Evolutionary conservation across 371 early-diverging fungal species (phyloP).

Genomic region (Nosema muscidifuracis): DNA sequence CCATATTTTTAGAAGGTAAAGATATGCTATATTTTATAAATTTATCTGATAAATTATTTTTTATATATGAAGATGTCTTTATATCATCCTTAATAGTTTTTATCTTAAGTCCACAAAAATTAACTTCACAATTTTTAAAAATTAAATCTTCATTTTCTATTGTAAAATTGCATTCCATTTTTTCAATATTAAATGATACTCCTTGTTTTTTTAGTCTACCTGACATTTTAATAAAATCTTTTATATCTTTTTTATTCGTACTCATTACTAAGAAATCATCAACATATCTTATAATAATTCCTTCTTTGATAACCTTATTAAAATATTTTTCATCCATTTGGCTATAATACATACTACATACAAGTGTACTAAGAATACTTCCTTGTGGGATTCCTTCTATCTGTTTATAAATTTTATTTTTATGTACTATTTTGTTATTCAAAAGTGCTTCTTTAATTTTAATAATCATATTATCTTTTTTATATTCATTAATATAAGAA

Average conservation of each 20-base stretch:
- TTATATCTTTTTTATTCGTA: constrained; percentile 30
- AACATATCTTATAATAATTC: constrained; percentile 45
- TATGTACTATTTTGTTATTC: constrained; percentile 26
- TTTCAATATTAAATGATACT: constrained; percentile 36
- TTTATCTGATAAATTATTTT: constrained; percentile 6
- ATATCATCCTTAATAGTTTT: neutral
- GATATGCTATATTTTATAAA: constrained; percentile 23
- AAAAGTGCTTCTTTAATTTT: constrained; percentile 14
- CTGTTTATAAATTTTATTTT: constrained; percentile 35
- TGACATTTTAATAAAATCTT: constrained; percentile 23
- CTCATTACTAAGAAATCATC: constrained; percentile 56
- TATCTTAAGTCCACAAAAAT: constrained; percentile 52
- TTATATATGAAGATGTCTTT: neutral
- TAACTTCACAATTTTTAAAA: constrained; percentile 9
- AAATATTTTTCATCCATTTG: constrained; percentile 46
- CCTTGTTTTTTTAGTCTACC: constrained; percentile 23
- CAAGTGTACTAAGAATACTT: constrained; percentile 40
- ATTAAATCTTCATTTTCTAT: neutral
- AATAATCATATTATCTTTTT: constrained; percentile 17
- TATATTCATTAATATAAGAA: constrained; percentile 4
- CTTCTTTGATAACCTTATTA: constrained; percentile 38
- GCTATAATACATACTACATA: constrained; percentile 46
- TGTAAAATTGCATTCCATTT: constrained; percentile 51
- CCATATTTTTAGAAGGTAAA: constrained; percentile 10
- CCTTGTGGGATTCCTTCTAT: constrained; percentile 58